phyloP scores from a whole-genome alignment of 129 eudicot genomes.

The Centella asiatica region DNA sequence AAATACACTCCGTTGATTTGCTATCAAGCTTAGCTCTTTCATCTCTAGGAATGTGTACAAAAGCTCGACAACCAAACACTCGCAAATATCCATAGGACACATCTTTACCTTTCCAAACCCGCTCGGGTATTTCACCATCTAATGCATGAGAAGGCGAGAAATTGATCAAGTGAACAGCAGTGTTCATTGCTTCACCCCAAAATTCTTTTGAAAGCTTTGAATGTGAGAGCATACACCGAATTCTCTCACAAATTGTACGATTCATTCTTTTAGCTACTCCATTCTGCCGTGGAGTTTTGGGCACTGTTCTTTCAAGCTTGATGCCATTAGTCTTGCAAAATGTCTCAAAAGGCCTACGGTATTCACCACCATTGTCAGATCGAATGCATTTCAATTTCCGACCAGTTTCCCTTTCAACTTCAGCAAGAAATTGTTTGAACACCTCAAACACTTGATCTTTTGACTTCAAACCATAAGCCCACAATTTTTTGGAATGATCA shows the following conservation, averaged over 20 bases:
- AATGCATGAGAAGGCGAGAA: constrained; percentile 1
- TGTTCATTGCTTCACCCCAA: constrained; percentile 6
- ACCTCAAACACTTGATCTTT: constrained; percentile 15
- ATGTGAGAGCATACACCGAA: not conserved
- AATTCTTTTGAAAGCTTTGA: not conserved
- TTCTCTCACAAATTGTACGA: constrained; percentile 1
- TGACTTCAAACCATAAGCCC: constrained; percentile 12
- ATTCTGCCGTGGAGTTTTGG: constrained; percentile 1
- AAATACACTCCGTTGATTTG: not conserved
- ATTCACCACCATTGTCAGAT: constrained; percentile 5
- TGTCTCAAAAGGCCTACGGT: constrained; percentile 1
- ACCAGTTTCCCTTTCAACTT: constrained; percentile 10
- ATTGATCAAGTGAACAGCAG: not conserved
- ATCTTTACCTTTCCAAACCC: not conserved
- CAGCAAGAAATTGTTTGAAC: constrained; percentile 14
- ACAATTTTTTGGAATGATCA: constrained; percentile 21
- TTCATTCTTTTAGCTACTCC: constrained; percentile 15
- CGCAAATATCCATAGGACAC: constrained; percentile 1
- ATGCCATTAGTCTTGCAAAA: not conserved
- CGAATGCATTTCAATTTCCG: constrained; percentile 5
- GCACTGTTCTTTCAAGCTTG: not conserved
- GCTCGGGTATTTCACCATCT: not conserved
- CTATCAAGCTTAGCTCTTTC: constrained; percentile 15
- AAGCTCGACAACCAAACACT: not conserved
- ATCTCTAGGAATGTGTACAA: constrained; percentile 17